Conservation (phyloP, 805 yeast species). For the Suhomyces sp. region DNA sequence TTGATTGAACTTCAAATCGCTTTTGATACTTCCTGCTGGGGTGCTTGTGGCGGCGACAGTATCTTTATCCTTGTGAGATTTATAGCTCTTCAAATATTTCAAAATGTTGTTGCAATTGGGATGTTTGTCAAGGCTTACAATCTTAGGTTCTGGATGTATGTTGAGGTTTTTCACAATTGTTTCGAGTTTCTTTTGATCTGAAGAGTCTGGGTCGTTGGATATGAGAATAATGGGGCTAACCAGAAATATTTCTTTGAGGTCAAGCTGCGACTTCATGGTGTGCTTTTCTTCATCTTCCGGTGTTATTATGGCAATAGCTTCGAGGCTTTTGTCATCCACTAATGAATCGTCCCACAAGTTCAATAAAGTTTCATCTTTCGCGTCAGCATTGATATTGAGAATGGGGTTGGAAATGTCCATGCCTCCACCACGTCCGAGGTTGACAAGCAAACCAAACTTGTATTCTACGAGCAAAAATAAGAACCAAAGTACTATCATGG, state of each 20-base stretch:
- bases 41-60: neutral
- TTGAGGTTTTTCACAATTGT: conserved; percentile 20
- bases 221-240: conserved; percentile 27
- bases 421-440: neutral
- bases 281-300: neutral
- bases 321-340: neutral
- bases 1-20: conserved; percentile 7
- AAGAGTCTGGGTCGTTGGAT: conserved; percentile 20
- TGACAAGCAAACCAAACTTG: neutral
- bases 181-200: conserved; percentile 11
- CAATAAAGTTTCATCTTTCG: neutral
- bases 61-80: conserved; percentile 6
- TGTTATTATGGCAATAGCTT: neutral
- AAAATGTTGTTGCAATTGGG: conserved; percentile 26
- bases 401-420: conserved; percentile 2
- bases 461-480: neutral
- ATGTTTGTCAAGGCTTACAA: conserved; percentile 29
- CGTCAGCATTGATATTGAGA: conserved; percentile 1
- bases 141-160: conserved; percentile 33
- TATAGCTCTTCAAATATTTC: conserved; percentile 21
- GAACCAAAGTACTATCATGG: neutral
- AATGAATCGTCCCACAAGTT: neutral
- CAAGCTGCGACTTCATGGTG: conserved; percentile 14
- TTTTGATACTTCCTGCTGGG: conserved; percentile 3
- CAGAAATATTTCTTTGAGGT: conserved; percentile 32